Evolutionary conservation across 2,329 filamentous ascomycete genomes (phyloP).

Genomic region (Neonectria hederae): DNA sequence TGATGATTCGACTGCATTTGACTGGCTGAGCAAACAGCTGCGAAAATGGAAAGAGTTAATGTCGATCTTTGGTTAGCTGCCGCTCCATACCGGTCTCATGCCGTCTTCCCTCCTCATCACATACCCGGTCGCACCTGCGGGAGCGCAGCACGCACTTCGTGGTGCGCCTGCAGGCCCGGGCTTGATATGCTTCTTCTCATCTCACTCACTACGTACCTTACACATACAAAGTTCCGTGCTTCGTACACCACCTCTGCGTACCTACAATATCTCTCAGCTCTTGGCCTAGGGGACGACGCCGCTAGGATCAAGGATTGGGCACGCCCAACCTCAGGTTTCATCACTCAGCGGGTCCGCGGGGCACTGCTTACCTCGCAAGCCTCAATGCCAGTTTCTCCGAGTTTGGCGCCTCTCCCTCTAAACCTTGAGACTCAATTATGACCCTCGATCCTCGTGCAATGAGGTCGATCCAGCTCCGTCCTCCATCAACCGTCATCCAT

Average conservation of each 20-base stretch:
- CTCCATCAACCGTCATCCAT: constrained; percentile 16
- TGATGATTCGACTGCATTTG: not conserved
- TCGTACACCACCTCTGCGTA: not conserved
- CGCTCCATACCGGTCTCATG: not conserved
- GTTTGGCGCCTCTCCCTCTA: constrained; percentile 23
- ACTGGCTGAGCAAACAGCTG: not conserved
- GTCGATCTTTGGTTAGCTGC: not conserved
- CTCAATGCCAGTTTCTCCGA: constrained; percentile 18
- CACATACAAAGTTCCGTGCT: not conserved
- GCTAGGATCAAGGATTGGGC: constrained; percentile 36
- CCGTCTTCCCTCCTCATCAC: not conserved
- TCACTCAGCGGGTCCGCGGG: constrained; percentile 33
- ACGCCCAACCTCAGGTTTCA: constrained; percentile 38
- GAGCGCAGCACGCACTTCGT: not conserved
- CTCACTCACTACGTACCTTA: not conserved
- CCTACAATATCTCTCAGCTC: not conserved
- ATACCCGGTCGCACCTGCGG: not conserved
- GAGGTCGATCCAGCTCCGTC: constrained; percentile 5
- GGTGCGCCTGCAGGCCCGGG: not conserved
- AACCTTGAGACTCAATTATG: constrained; percentile 15
- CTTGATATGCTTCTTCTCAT: not conserved
- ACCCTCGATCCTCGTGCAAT: not conserved
- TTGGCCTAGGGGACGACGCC: not conserved
- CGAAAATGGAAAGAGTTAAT: not conserved
- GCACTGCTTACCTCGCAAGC: constrained; percentile 22